These are phyloP conservation scores for Papiliotrema nemorosa DNA, from an alignment of 1,284 basidiomycete species.

Conservation along the genomic window DNA sequence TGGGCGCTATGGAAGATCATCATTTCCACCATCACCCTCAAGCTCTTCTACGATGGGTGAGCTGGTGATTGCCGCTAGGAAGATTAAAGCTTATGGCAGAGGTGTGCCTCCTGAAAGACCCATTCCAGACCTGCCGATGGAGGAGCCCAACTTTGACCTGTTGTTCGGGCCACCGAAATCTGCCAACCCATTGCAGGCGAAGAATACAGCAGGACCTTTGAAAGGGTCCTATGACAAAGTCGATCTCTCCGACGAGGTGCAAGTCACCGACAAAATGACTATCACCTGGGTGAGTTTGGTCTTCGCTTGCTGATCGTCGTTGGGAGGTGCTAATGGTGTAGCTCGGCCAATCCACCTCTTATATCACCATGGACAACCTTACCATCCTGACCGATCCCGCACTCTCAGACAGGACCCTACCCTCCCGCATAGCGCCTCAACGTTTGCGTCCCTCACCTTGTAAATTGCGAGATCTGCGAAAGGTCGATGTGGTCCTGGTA, in stretches of 20 bases:
- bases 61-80: neutral
- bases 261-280: constrained; percentile 43
- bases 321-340: constrained; percentile 5
- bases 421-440: constrained; percentile 46
- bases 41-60: constrained; percentile 41
- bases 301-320: neutral
- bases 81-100: constrained; percentile 10
- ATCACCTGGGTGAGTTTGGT: constrained; percentile 34
- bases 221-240: too few relatives aligned
- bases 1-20: constrained; percentile 47
- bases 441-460: constrained; percentile 50
- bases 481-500: constrained; percentile 51
- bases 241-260: constrained; percentile 34
- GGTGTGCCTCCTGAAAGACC: constrained; percentile 37
- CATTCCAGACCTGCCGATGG: constrained; percentile 40
- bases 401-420: constrained; percentile 50
- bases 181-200: too few relatives aligned
- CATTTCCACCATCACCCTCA: constrained; percentile 41
- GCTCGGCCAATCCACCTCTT: constrained; percentile 51
- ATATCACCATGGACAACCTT: constrained; percentile 52
- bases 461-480: constrained; percentile 45
- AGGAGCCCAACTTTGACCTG: constrained; percentile 39
- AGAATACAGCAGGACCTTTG: too few relatives aligned
- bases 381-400: constrained; percentile 54
- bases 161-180: constrained; percentile 25